Percentiles rank a stretch among this genome's conserved stretches.
phyloP scores from a whole-genome alignment of 768 basidiomycete genomes.

The Calocybe gangraenosa region DNA sequence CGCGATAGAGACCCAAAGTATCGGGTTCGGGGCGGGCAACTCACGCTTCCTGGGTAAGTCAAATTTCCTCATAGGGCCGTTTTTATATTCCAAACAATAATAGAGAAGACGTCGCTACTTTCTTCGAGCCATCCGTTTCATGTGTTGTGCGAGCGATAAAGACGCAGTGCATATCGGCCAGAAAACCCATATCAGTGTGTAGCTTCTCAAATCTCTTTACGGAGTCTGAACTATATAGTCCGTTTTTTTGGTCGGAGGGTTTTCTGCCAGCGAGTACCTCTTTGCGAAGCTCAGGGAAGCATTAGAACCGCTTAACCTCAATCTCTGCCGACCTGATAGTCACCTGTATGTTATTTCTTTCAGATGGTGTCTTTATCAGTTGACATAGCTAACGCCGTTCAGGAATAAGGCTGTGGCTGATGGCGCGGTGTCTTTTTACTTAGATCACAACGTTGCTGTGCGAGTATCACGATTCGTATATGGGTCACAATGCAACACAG shows the following conservation, averaged over 20 bases:
- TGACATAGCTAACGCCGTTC: too few relatives aligned
- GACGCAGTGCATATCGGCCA: conserved; percentile 2
- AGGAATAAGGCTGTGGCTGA: conserved; percentile 30
- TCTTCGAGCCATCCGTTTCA: conserved; percentile 19
- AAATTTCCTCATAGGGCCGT: not conserved
- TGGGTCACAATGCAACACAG: conserved; percentile 17
- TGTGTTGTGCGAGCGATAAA: conserved; percentile 14
- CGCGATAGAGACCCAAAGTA: conserved; percentile 30
- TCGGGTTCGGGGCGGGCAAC: conserved; percentile 34
- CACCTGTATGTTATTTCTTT: conserved; percentile 42
- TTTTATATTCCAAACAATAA: not conserved
- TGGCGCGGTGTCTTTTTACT: conserved; percentile 25
- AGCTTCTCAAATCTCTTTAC: not conserved
- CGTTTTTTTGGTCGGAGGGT: conserved; percentile 53
- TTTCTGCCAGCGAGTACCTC: conserved; percentile 56
- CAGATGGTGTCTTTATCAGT: too few relatives aligned
- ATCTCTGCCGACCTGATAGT: conserved; percentile 46
- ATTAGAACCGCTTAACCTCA: conserved; percentile 34
- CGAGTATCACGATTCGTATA: conserved; percentile 25
- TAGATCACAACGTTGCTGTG: conserved; percentile 22
- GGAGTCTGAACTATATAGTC: conserved; percentile 20
- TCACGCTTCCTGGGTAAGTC: conserved; percentile 29
- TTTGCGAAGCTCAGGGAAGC: conserved; percentile 35
- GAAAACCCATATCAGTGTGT: conserved; percentile 17
- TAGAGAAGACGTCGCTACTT: conserved; percentile 15